phyloP scores from a whole-genome alignment of 306 rosid genomes.

The Cucumis sativus region DNA sequence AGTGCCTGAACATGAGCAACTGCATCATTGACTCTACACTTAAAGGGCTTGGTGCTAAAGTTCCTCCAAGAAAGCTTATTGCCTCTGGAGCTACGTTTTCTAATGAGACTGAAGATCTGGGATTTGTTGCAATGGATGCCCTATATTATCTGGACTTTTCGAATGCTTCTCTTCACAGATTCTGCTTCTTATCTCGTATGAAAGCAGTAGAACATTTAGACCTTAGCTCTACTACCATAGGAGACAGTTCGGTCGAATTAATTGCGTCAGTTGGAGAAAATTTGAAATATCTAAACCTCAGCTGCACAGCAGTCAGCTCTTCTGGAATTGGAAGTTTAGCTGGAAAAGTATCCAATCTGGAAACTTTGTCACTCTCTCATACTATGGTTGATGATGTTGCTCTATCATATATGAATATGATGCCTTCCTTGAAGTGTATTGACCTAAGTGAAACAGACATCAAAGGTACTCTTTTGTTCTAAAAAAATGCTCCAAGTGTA shows the following conservation, averaged over 20 bases:
- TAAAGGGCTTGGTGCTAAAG: constrained; percentile 27
- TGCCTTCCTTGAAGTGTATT: constrained; percentile 64
- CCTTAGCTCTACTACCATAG: constrained; percentile 57
- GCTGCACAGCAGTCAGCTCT: constrained; percentile 55
- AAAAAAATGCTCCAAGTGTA: neutral
- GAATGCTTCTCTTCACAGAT: constrained; percentile 37
- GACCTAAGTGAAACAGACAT: constrained; percentile 63
- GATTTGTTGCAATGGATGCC: constrained; percentile 24
- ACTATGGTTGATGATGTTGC: constrained; percentile 64
- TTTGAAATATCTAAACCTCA: constrained; percentile 61
- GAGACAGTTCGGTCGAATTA: constrained; percentile 50
- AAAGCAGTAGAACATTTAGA: constrained; percentile 56
- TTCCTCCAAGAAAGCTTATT: constrained; percentile 53
- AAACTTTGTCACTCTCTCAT: constrained; percentile 47
- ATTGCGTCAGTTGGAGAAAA: constrained; percentile 47
- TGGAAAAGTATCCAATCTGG: constrained; percentile 65
- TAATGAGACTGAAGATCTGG: constrained; percentile 42
- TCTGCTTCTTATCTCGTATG: constrained; percentile 46
- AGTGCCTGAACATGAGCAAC: constrained; percentile 68
- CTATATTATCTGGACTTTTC: constrained; percentile 52
- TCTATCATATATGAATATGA: constrained; percentile 42
- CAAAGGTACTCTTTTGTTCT: constrained; percentile 41
- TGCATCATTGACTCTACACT: constrained; percentile 57
- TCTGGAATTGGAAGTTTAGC: constrained; percentile 56
- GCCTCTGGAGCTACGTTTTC: constrained; percentile 52